phyloP scores from a whole-genome alignment of 2,329 filamentous ascomycete species.

The Graphilbum ipis-grandicollis region DNA sequence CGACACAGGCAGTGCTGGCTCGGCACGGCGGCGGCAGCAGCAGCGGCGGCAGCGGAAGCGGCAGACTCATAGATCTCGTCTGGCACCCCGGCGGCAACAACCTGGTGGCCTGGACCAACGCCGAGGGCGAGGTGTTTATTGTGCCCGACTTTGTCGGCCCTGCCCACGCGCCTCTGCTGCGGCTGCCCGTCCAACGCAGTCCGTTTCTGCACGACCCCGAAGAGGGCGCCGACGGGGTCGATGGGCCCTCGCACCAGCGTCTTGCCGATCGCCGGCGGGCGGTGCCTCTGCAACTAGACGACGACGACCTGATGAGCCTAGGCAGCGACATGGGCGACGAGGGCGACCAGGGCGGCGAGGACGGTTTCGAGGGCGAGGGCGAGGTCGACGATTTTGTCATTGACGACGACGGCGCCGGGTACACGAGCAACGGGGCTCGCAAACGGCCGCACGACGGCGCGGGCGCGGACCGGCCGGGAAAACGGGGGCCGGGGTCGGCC shows the following conservation, averaged over 20 bases:
- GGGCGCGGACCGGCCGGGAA: conserved; percentile 23
- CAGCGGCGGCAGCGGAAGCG: too few relatives aligned
- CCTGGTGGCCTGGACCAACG: conserved; percentile 77
- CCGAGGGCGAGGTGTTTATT: conserved; percentile 85
- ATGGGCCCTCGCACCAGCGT: conserved; percentile 16
- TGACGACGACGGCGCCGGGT: conserved; percentile 90
- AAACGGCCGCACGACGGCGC: conserved; percentile 29
- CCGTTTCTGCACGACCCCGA: conserved; percentile 76
- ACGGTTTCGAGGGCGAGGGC: too few relatives aligned
- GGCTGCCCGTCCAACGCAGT: conserved; percentile 49
- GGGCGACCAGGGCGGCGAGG: too few relatives aligned
- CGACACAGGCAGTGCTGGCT: conserved; percentile 65
- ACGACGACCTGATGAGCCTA: conserved; percentile 33
- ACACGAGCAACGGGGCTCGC: conserved; percentile 34
- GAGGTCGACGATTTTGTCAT: conserved; percentile 70
- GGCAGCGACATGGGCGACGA: conserved; percentile 52
- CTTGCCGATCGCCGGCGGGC: too few relatives aligned
- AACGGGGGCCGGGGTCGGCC: conserved; percentile 24
- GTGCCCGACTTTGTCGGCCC: conserved; percentile 52
- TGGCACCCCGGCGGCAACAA: conserved; percentile 85
- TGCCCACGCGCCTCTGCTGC: conserved; percentile 30
- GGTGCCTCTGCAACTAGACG: conserved; percentile 26
- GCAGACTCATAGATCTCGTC: conserved; percentile 66
- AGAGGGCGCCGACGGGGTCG: not conserved
- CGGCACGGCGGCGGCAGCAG: conserved; percentile 66